Evolutionary conservation across 352 stramenopile species (phyloP).

Genomic region (Elongisporangium prolatum): DNA sequence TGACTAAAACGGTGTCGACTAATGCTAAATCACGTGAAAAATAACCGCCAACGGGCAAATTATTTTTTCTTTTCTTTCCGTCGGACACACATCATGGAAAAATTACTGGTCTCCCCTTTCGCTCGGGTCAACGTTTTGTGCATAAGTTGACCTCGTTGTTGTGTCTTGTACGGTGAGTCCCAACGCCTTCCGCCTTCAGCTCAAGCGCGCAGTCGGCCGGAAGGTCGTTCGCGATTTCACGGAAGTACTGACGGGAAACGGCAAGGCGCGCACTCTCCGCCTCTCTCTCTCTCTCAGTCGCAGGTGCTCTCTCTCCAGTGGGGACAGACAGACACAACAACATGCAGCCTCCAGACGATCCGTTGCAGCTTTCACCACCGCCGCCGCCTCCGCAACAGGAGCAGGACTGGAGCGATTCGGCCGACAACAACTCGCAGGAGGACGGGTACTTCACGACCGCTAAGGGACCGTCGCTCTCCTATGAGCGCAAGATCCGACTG

Average conservation of each 20-base stretch:
- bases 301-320: background rate
- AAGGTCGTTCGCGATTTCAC: constrained; percentile 21
- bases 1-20: background rate
- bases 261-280: background rate
- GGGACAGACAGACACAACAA: background rate
- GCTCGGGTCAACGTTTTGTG: too few species aligned
- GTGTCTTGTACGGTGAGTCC: background rate
- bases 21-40: background rate
- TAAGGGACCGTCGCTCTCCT: constrained; percentile 77
- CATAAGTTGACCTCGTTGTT: background rate
- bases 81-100: background rate
- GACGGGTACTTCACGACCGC: constrained; percentile 45
- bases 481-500: constrained; percentile 78
- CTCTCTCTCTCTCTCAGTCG: constrained; percentile 3
- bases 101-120: background rate
- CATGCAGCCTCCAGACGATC: constrained; percentile 4
- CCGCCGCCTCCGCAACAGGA: constrained; percentile 7
- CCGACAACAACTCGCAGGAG: constrained; percentile 55
- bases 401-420: constrained; percentile 64
- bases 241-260: constrained; percentile 22
- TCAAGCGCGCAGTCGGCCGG: background rate
- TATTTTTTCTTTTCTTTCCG: background rate
- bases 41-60: background rate
- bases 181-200: background rate
- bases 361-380: constrained; percentile 2